Percentiles rank a stretch among this genome's conserved stretches.
These are phyloP conservation scores for Colletotrichum noveboracense DNA, from an alignment of 2,329 filamentous ascomycete species.

Conservation along the genomic window DNA sequence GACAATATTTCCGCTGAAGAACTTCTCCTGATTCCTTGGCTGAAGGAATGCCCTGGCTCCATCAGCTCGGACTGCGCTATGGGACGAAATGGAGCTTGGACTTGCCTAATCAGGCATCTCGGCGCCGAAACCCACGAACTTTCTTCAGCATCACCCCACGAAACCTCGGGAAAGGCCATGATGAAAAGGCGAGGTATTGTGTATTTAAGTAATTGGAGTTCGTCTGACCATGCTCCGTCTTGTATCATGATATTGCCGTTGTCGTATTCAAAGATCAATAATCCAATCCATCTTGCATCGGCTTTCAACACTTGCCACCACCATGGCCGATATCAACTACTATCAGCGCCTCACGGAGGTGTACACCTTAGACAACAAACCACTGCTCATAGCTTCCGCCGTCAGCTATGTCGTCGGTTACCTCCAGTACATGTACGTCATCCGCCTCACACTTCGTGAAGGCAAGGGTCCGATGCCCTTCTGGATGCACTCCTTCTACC, in stretches of 20 bases:
- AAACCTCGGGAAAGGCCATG: background rate
- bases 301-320: background rate
- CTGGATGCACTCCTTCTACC: conserved; percentile 23
- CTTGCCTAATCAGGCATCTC: background rate
- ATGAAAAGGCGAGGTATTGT: background rate
- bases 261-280: too few relatives aligned
- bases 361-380: background rate
- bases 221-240: too few relatives aligned
- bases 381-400: background rate
- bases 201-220: background rate
- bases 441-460: conserved; percentile 12
- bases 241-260: too few relatives aligned
- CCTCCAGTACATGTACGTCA: conserved; percentile 18
- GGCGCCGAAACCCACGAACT: background rate
- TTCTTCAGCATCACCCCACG: background rate
- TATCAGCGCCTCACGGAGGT: background rate
- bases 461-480: conserved; percentile 19
- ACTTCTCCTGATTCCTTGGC: background rate
- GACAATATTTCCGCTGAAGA: background rate
- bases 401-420: conserved; percentile 9
- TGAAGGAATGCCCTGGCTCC: background rate
- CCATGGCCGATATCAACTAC: background rate
- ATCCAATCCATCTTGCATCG: background rate
- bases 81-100: background rate
- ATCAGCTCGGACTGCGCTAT: background rate